Conservation (phyloP, 2,329 filamentous ascomycete species). For the Grosmannia serpens region DNA sequence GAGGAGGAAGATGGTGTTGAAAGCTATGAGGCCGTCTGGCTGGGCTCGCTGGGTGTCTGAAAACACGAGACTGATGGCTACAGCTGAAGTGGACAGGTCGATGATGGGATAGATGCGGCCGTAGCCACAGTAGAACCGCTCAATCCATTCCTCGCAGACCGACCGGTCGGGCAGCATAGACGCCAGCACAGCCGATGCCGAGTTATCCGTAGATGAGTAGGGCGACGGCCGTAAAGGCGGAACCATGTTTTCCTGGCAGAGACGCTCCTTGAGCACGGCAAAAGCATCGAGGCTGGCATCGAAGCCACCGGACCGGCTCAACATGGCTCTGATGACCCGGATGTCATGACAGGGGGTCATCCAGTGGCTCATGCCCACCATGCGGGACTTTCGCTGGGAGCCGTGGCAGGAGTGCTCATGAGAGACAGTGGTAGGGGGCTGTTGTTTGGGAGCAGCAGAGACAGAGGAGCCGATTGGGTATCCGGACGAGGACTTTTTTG, state of each 20-base stretch:
- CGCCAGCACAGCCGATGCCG: background rate
- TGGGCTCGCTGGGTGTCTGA: background rate
- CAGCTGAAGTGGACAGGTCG: background rate
- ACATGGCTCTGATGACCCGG: slow-evolving; percentile 3
- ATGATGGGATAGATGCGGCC: slow-evolving; percentile 3
- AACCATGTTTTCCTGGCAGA: background rate
- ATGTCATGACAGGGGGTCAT: slow-evolving; percentile 7
- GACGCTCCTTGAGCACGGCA: slow-evolving; percentile 1
- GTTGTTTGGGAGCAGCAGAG: background rate
- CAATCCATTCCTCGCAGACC: slow-evolving; percentile 5
- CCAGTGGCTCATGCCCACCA: slow-evolving; percentile 6
- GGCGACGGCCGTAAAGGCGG: background rate
- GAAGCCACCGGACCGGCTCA: background rate
- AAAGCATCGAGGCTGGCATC: background rate
- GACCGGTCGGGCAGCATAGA: background rate
- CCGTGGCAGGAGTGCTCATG: background rate
- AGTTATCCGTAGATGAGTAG: background rate
- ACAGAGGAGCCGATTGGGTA: background rate
- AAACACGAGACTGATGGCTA: slow-evolving; percentile 4
- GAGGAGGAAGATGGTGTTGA: slow-evolving; percentile 3
- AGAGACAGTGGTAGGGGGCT: background rate
- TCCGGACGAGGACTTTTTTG: background rate
- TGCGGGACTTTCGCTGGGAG: background rate
- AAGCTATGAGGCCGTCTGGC: background rate
- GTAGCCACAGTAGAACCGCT: background rate